phyloP scores from a whole-genome alignment of 2,329 filamentous ascomycete species.

The Xylaria hypoxylon region DNA sequence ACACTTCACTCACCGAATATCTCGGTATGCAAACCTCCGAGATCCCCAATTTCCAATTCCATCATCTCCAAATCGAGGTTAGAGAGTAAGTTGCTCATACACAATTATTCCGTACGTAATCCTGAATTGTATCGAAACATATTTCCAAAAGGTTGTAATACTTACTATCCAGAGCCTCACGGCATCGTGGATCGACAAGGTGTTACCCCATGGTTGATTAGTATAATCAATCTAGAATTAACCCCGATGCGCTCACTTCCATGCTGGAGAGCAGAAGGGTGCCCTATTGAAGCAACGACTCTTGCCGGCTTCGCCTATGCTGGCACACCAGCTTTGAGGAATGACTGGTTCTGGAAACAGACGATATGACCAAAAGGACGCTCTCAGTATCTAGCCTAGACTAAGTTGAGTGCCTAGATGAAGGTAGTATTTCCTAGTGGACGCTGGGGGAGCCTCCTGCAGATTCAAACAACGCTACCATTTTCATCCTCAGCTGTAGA shows the following conservation, averaged over 20 bases:
- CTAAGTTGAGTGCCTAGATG: not conserved
- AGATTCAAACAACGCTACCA: too few species aligned
- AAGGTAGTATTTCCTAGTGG: not conserved
- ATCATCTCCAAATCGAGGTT: not conserved
- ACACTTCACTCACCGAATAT: not conserved
- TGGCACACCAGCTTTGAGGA: too few species aligned
- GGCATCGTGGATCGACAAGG: not conserved
- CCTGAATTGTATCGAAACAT: too few species aligned
- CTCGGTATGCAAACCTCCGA: conserved; percentile 28
- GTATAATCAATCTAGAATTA: too few species aligned
- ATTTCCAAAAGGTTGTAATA: not conserved
- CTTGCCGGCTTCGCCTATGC: too few species aligned
- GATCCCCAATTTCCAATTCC: conserved; percentile 21
- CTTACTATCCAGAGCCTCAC: not conserved
- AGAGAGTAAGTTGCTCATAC: not conserved
- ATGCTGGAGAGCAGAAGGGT: too few species aligned
- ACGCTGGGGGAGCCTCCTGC: too few species aligned
- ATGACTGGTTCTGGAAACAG: too few species aligned
- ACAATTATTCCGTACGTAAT: too few species aligned
- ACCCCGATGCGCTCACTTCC: too few species aligned
- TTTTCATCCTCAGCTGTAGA: too few species aligned
- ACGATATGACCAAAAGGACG: not conserved
- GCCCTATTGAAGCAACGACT: too few species aligned
- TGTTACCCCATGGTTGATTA: not conserved
- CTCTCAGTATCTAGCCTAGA: not conserved